Evolutionary conservation across 768 basidiomycete genomes (phyloP), one percentile per base, ranked within the genome.

Genomic region (Macrolepiota fuliginosa): DNA sequence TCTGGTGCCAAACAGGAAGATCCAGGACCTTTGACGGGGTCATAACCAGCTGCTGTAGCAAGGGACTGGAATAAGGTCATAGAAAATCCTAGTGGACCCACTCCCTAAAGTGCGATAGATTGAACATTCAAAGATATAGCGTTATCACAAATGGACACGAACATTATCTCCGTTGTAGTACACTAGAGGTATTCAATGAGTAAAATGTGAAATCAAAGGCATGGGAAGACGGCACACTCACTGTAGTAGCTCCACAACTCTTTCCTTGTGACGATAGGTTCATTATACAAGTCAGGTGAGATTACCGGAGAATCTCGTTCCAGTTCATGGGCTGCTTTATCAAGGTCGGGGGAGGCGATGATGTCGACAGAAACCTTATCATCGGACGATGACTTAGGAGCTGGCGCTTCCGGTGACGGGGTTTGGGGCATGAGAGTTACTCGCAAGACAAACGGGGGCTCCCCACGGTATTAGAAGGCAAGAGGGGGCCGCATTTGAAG

Each of bases 151-250:
- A 19, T 2, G 13, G 46, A 39, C 17, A 62, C 80, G n/a, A 65
- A 89, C 89, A 71, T 90, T 91, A 64, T 91, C 85, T 56, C 90
- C 91, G 61, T 92, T 93, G 73, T 87, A 90, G 68, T 92, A 92
- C 61, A 92, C 91, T 92, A 56, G 50, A 35, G 47, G 62, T 51
- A 61, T 40, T 10, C 25, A 63, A 56, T 35, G 17, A 40, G 32
- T 42, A 37, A n/a, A 32, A 9, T 49, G 42, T 17, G 13, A 29
- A 17, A 11, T n/a, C 37, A 15, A 13, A n/a, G 11, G 24, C 12
- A 17, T 56, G 7, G 35, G 36, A 7, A 1, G 50, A 11, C 10
- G 46, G 4, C n/a, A n/a, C 19, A 82, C 85, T 35, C 53, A 90
- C 90, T 64, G 70, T 92, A 92, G 68, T 92, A 93, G 56, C 84